Evolutionary conservation across 202 grass and related monocot species (phyloP).

Genomic region (Hordeum pubiflorum): DNA sequence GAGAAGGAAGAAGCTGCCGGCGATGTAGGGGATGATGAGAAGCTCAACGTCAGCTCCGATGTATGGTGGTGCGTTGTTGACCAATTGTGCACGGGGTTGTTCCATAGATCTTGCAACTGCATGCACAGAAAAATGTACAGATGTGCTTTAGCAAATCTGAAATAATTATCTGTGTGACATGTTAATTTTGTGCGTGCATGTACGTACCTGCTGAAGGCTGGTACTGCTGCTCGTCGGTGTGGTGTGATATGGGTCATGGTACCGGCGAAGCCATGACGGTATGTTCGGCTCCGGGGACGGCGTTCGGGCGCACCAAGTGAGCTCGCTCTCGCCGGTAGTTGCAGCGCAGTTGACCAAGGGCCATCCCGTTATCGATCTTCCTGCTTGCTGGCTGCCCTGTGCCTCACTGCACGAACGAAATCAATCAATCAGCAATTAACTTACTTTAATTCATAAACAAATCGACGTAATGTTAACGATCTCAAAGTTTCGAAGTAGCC

Average conservation of each 20-base stretch:
- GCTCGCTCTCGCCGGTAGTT: not conserved
- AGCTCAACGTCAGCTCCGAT: slow-evolving; percentile 61
- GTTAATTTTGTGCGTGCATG: not conserved
- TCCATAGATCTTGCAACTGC: slow-evolving; percentile 28
- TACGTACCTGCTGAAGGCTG: not conserved
- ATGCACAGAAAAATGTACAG: not conserved
- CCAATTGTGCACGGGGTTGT: slow-evolving; percentile 31
- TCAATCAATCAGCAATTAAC: not conserved
- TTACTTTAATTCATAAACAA: not conserved
- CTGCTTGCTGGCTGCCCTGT: not conserved
- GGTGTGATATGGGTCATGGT: not conserved
- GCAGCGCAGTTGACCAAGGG: not conserved
- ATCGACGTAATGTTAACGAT: not conserved
- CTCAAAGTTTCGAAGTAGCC: not conserved
- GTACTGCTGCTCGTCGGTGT: not conserved
- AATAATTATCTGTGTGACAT: not conserved
- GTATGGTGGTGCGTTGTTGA: slow-evolving; percentile 29
- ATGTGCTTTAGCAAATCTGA: too few relatives aligned
- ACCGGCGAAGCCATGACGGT: slow-evolving; percentile 1
- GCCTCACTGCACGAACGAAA: slow-evolving; percentile 10
- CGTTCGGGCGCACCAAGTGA: not conserved
- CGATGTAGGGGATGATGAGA: slow-evolving; percentile 43
- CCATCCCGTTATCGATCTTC: not conserved
- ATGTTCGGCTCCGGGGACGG: not conserved
- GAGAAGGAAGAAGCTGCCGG: slow-evolving; percentile 38